Evolutionary conservation across 2,329 filamentous ascomycete genomes (phyloP), one percentile per base, ranked within the genome.

Genomic region (Aspergillus neoniger): DNA sequence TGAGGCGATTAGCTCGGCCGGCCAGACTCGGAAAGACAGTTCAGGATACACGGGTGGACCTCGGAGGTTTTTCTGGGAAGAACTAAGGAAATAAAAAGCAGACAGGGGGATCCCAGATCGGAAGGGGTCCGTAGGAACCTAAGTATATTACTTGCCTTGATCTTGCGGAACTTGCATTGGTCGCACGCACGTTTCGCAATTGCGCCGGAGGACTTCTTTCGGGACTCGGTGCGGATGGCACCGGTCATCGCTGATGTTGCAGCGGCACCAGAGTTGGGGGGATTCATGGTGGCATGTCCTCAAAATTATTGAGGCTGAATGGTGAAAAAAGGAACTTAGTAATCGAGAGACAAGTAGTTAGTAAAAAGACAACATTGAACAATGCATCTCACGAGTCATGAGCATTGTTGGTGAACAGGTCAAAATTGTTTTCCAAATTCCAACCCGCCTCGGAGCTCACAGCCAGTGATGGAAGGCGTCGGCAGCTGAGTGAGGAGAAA

Each of bases 111-210:
- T 50, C 47, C 21, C 57, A 51, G 21, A 49, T 38, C 50, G 53
- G 32, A 43, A 50, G 10, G 57, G 10, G 15, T 25, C 36, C 36
- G 17, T 48, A 41, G 41, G 43, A 57, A 48, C 15, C 12, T 15
- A 49, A 49, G 43, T 55, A 52, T 10, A 52, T 57, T 44, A 44
- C 48, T 59, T 68, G 69, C 74, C 74, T 71, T 79, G 68, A 69
- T 75, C 65, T 73, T 77, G 61, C 72, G 71, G 36, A 76, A 68
- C 58, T 76, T 77, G 71, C 77, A 79, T 57, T 78, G 75, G 60
- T 79, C 77, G 62, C 77, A 79, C 1, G 77, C 77, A n/a, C 77
- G 64, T 61, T 72, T 73, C 10, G 71, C 71, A 52, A 72, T 70
- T 32, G 63, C 30, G 28, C 63, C 55, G 23, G 60, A 55, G 17